A percentile compares a stretch with the other conserved stretches of the same genome.
These are phyloP conservation scores for Trematosphaeria pertusa DNA, from an alignment of 2,329 filamentous ascomycete genomes.

Conservation along the genomic window DNA sequence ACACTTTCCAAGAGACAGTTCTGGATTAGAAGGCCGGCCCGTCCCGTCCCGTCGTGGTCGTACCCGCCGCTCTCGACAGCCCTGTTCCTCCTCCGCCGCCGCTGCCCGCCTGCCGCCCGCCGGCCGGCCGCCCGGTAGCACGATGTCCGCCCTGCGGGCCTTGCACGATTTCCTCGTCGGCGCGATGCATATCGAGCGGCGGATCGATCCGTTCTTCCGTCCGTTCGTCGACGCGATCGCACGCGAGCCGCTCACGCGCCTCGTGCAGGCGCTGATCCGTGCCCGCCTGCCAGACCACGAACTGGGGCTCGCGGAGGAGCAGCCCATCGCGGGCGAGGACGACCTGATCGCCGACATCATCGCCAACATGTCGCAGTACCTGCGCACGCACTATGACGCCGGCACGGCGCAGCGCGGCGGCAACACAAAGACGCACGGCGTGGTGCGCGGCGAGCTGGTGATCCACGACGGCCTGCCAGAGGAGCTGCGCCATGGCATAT, in stretches of 20 bases:
- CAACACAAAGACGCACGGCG: slow-evolving; percentile 10
- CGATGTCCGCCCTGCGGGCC: slow-evolving; percentile 5
- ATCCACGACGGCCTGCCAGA: slow-evolving; percentile 4
- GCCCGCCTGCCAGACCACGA: slow-evolving; percentile 6
- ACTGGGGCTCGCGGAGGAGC: slow-evolving; percentile 6
- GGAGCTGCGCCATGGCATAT: slow-evolving; percentile 3
- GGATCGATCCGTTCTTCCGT: slow-evolving; percentile 3
- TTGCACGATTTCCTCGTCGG: slow-evolving; percentile 6
- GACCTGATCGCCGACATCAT: slow-evolving; percentile 8
- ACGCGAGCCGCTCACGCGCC: slow-evolving; percentile 5
- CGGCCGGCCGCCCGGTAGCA: background rate
- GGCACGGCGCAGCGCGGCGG: slow-evolving; percentile 8
- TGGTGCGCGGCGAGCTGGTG: slow-evolving; percentile 8
- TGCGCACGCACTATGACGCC: slow-evolving; percentile 9
- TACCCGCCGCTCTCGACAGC: slow-evolving; percentile 4
- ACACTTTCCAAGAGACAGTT: slow-evolving; percentile 4
- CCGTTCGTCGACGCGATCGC: slow-evolving; percentile 2
- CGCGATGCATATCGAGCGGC: slow-evolving; percentile 2
- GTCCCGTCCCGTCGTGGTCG: background rate
- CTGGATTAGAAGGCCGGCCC: background rate
- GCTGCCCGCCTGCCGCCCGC: background rate
- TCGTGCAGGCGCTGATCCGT: slow-evolving; percentile 3
- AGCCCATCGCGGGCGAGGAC: slow-evolving; percentile 5
- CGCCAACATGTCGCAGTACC: slow-evolving; percentile 9
- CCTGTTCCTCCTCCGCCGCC: background rate